Conservation (phyloP, 352 stramenopile genomes). For the Lagenidium giganteum region DNA sequence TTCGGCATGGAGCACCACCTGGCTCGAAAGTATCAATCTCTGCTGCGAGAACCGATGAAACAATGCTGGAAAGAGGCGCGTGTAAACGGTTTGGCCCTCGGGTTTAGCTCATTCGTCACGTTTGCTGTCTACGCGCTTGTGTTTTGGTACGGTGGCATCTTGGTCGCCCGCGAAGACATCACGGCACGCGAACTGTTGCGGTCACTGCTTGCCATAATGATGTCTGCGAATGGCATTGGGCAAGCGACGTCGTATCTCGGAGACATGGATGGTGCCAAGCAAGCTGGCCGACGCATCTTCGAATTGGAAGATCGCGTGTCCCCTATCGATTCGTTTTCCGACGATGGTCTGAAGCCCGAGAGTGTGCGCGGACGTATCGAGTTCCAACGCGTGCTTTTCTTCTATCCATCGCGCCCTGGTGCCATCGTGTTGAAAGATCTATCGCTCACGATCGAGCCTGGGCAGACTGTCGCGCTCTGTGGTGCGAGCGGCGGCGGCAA, state of each 20-base stretch:
- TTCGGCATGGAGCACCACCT: conserved; percentile 24
- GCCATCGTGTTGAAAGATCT: conserved; percentile 73
- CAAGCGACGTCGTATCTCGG: conserved; percentile 21
- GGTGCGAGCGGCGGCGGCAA: conserved; percentile 19
- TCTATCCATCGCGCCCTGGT: conserved; percentile 62
- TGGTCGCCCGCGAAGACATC: conserved; percentile 32
- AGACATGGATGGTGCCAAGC: conserved; percentile 69
- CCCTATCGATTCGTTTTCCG: conserved; percentile 25
- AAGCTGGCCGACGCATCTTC: conserved; percentile 36
- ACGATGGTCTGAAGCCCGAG: conserved; percentile 7
- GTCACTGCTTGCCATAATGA: conserved; percentile 39
- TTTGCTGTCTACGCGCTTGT: conserved; percentile 16
- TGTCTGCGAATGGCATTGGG: conserved; percentile 26
- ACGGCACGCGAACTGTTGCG: conserved; percentile 32
- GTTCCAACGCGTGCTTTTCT: conserved; percentile 70
- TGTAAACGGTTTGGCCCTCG: conserved; percentile 9
- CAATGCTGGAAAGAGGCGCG: conserved; percentile 2
- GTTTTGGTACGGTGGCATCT: conserved; percentile 20
- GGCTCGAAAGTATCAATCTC: conserved; percentile 12
- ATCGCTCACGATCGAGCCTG: conserved; percentile 68
- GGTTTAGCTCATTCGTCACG: conserved; percentile 20
- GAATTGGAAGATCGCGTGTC: conserved; percentile 24
- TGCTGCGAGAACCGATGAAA: conserved; percentile 7
- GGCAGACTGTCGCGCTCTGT: conserved; percentile 52
- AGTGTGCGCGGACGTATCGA: conserved; percentile 25